Base-by-base conservation (phyloP, 495 filamentous ascomycete genomes). In the Xylaria longipes region DNA sequence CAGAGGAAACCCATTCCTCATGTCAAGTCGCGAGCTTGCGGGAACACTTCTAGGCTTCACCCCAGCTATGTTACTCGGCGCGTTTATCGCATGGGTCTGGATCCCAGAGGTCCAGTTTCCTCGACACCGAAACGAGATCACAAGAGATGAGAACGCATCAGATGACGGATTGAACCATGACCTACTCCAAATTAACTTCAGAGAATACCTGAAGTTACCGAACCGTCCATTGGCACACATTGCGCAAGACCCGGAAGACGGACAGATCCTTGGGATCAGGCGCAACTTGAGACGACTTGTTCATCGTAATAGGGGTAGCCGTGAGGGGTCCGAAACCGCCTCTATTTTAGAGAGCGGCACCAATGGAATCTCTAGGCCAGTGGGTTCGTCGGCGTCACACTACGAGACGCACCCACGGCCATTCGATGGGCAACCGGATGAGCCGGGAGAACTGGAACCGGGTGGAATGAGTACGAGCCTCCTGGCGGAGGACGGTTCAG, bases 21-120 rank as follows among this genome's bases (percentile, higher is more conserved):
- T 62, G 20, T 67, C 57, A n/a, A 70, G 61, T 33, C 22, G 2
- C 7, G 60, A 35, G 12, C 76, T 82, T 15, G 78, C 77, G 20
- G 77, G 70, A 41, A 71, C 81, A 35, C 62, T 83, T 20, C 58
- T 81, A 20, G 75, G 75, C 8, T 78, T 79, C 39, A 71, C 75
- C 33, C 76, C 77, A 8, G 72, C 79, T 6, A 82, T 82, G 78
- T 67, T 77, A 7, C 64, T 77, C 2, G 79, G 81, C 4, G 77
- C 76, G 22, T 65, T 80, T 5, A 74, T 83, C 25, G 72, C 79
- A 0, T 82, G 79, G 78, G 76, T 71, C 12, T 83, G 80, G 78
- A 78, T 80, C 33, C 79, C 79, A 25, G 76, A 80, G 48, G 77
- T 82, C 11, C 80, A 82, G 69, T 72, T 75, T 68, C 71, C 76